A percentile compares a stretch with the other conserved stretches of the same genome.
Evolutionary conservation across 495 filamentous ascomycete genomes (phyloP).

Genomic region (Penicillium ochrochloron): DNA sequence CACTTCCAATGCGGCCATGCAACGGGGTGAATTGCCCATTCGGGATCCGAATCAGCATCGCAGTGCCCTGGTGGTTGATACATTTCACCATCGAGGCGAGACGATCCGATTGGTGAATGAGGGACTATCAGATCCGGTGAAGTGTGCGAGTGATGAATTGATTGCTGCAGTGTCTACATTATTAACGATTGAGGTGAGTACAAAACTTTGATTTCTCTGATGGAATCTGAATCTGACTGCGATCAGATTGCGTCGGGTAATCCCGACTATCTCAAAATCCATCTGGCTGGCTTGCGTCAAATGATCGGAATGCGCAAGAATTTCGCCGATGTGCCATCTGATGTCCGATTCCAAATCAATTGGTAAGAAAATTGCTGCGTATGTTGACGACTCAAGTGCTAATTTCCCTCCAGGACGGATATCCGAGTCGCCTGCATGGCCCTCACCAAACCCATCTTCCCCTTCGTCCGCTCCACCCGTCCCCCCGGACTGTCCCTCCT

Average conservation of each 20-base stretch:
- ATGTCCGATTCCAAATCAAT: conserved; percentile 52
- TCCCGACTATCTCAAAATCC: conserved; percentile 52
- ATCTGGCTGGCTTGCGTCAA: conserved; percentile 51
- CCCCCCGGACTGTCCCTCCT: conserved; percentile 42
- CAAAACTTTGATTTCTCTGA: not conserved
- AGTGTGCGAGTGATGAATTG: conserved; percentile 50
- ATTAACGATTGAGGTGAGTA: conserved; percentile 51
- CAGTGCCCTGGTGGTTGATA: conserved; percentile 47
- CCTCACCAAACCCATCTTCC: conserved; percentile 51
- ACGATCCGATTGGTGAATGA: conserved; percentile 53
- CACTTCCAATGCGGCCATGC: conserved; percentile 47
- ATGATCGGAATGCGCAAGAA: conserved; percentile 51
- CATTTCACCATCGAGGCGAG: conserved; percentile 51
- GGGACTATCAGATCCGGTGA: conserved; percentile 47
- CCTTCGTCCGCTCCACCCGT: conserved; percentile 46
- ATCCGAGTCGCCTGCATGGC: conserved; percentile 53
- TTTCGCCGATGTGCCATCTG: conserved; percentile 46
- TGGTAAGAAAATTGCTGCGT: conserved; percentile 36
- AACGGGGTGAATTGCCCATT: conserved; percentile 43
- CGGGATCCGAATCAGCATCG: conserved; percentile 42
- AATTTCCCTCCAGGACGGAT: conserved; percentile 43
- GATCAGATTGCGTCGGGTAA: conserved; percentile 50
- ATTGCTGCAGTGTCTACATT: conserved; percentile 52
- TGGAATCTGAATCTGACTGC: not conserved
- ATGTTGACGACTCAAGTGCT: not conserved